Conservation (phyloP, 2,329 filamentous ascomycete species). For the Epichloe typhina region DNA sequence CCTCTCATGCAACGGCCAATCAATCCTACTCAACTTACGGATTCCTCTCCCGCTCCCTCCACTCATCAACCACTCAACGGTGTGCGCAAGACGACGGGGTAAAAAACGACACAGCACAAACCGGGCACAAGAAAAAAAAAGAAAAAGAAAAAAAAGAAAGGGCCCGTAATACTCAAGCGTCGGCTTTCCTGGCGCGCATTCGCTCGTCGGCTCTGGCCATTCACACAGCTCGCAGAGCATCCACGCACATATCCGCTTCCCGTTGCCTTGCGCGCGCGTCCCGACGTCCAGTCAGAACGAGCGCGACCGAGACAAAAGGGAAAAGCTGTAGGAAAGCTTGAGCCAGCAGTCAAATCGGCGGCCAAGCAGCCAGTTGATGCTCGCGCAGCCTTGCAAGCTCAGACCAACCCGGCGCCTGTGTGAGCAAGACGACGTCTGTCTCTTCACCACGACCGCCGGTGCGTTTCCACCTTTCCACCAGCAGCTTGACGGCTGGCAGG, state of each 20-base stretch:
- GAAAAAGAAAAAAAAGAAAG: conserved; percentile 6
- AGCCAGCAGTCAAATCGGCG: conserved; percentile 3
- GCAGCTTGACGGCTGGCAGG: neutral
- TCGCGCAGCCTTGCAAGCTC: neutral
- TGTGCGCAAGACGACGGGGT: conserved; percentile 8
- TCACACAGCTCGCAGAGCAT: conserved; percentile 10
- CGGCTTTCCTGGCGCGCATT: conserved; percentile 8
- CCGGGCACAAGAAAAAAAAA: conserved; percentile 8
- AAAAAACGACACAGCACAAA: conserved; percentile 3
- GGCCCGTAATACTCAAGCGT: conserved; percentile 1
- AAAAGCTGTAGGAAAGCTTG: neutral
- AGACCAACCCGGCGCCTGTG: neutral
- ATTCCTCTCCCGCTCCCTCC: conserved; percentile 20
- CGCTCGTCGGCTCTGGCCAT: conserved; percentile 11
- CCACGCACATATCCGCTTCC: conserved; percentile 9
- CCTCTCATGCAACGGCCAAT: conserved; percentile 32
- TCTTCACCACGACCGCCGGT: neutral
- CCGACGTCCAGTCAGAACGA: conserved; percentile 6
- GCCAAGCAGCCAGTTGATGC: conserved; percentile 3
- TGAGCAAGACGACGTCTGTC: neutral
- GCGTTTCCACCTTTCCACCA: neutral
- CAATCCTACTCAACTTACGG: conserved; percentile 19
- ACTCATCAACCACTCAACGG: conserved; percentile 17
- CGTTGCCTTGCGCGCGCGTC: conserved; percentile 5
- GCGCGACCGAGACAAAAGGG: conserved; percentile 1